A percentile compares a stretch with the other conserved stretches of the same genome.
These are phyloP conservation scores for Sporothrix protearum DNA, from an alignment of 2,329 filamentous ascomycete species.

Conservation along the genomic window DNA sequence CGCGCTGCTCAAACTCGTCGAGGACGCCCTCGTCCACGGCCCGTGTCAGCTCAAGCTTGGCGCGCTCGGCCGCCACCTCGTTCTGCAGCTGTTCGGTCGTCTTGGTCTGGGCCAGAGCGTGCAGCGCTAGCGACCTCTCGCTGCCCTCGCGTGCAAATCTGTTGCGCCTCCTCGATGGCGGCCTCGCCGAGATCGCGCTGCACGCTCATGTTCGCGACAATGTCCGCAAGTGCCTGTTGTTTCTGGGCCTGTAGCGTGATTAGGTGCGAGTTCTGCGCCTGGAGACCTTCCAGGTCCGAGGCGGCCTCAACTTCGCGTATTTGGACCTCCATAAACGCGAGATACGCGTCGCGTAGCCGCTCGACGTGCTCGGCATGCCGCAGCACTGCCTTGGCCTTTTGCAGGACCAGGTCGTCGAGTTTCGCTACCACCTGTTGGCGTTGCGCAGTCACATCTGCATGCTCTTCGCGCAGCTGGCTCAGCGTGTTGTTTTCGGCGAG, in stretches of 20 bases:
- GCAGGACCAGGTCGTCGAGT: slow-evolving; percentile 52
- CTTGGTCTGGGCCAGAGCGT: slow-evolving; percentile 46
- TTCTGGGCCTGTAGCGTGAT: slow-evolving; percentile 49
- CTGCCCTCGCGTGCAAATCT: slow-evolving; percentile 41
- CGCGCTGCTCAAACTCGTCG: slow-evolving; percentile 71
- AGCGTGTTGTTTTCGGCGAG: slow-evolving; percentile 38
- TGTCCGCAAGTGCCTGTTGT: slow-evolving; percentile 37
- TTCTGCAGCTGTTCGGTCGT: slow-evolving; percentile 62
- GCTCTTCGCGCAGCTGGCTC: slow-evolving; percentile 34
- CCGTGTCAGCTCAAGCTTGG: slow-evolving; percentile 75
- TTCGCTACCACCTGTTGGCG: slow-evolving; percentile 39
- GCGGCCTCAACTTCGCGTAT: slow-evolving; percentile 72
- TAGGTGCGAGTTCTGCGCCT: slow-evolving; percentile 60
- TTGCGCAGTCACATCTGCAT: slow-evolving; percentile 32
- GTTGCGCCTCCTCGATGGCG: slow-evolving; percentile 36
- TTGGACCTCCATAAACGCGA: slow-evolving; percentile 64
- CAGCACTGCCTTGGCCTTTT: slow-evolving; percentile 54
- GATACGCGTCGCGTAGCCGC: slow-evolving; percentile 58
- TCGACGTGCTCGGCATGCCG: slow-evolving; percentile 57
- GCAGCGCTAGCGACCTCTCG: slow-evolving; percentile 42
- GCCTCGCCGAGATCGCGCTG: slow-evolving; percentile 39
- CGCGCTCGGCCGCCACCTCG: slow-evolving; percentile 70
- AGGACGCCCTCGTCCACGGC: slow-evolving; percentile 73
- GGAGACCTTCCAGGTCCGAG: slow-evolving; percentile 74
- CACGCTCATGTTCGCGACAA: slow-evolving; percentile 40